Base-by-base conservation (phyloP, 2,329 filamentous ascomycete species). In the Anthostomella pinea region DNA sequence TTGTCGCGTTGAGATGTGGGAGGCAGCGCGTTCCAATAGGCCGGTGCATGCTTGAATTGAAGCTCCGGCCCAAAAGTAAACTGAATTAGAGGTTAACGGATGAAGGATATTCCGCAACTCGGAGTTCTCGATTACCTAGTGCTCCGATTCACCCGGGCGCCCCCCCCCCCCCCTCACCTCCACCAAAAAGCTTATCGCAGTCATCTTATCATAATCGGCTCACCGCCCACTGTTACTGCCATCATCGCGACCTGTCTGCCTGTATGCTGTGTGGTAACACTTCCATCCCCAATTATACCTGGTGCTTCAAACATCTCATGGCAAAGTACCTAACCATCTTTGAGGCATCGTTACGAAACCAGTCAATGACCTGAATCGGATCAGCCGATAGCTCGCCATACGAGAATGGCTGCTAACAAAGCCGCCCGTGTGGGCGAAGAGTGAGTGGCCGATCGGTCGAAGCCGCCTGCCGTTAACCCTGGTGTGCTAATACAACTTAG, bases 361-460 rank as follows among this genome's bases (percentile, higher is more conserved):
- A 39, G 38, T 52, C 46, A 33, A 58, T 57, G 54, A 51, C 33
- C 48, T 54, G 33, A 51, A 28, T 34, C 34, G 31, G 21, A 25
- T 29, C 10, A 11, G 23, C 9, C 19, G 39, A 37, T 24, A 51
- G 54, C 57, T 59, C 54, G 51, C 41, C 35, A 48, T 40, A 38
- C 52, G 55, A 60, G 45, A 52, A 80, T 80, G 76, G 73, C 77
- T 41, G 69, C 76, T 44, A 79, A 65, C 58, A 80, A 80, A 60
- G 76, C 77, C 38, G 72, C 75, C 59, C 73, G 77, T 38, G 63
- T 81, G 46, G 77, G 77, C 59, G 77, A 81, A 62, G 77, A 81
- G 77, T 80, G 66, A 41, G 75, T 70, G 18, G n/a, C n/a, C n/a
- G n/a, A n/a, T n/a, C n/a, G n/a, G n/a, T n/a, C n/a, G n/a, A n/a